Base-by-base conservation (phyloP, 768 basidiomycete species). In the Russula dissimulans region DNA sequence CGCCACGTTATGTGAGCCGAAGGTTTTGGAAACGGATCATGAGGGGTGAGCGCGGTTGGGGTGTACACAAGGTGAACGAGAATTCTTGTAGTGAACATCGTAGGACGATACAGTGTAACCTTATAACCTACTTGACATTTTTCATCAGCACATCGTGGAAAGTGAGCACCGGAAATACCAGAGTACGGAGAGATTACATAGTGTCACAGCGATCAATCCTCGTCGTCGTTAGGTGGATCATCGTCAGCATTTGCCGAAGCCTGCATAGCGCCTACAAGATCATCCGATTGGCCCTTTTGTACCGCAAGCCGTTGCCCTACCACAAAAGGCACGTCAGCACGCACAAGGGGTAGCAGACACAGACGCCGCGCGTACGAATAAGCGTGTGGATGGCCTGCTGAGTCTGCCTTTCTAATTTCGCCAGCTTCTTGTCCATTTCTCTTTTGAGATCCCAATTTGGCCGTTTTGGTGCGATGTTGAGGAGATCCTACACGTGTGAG, bases 401-500 rank as follows among this genome's bases (percentile, higher is more conserved):
- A 1, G 93, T 97, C 73, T 84, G 87, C 66, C 91, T 76, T 68
- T 97, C 94, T n/a, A 98, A 77, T 69, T 85, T 94, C 8, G 86
- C 81, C 49, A 93, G 72, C 71, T 91, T 93, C 76, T 88, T 91
- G 59, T 95, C 91, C 75, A 95, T 84, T 67, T 97, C 93, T 59
- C 93, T 83, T 72, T 94, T 95, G 67, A 97, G 77, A 71, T 95
- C 93, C 94, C 93, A 95, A 73, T 95, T 98, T 10, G 91, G 86
- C 49, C 94, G 82, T 79, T 95, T 97, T 4, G 97, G 97, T 26
- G 94, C 95, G 66, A 99, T 98, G 70, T 97, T 98, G 71, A 97
- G 91, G 47, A 97, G 78, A 70, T 95, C 91, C 94, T 95, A 69
- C 36, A 71, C 43, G 60, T 32, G 55, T 44, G 62, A 55, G 48